phyloP scores from a whole-genome alignment of 163 green algal species.

The Scenedesmus sp. region DNA sequence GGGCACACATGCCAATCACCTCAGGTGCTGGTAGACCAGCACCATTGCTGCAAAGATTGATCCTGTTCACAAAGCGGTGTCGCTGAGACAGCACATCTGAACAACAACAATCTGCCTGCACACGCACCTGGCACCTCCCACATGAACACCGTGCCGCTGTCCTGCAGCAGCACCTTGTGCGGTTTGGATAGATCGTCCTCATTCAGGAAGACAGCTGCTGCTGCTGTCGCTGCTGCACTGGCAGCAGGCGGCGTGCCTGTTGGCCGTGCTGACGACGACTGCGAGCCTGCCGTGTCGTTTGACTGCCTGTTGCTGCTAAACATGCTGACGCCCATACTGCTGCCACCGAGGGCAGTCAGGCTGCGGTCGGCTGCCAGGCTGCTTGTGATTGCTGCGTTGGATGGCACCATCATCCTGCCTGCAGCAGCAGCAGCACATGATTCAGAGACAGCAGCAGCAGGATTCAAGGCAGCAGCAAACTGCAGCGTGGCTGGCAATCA shows the following conservation, averaged over 20 bases:
- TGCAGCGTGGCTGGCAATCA: neutral
- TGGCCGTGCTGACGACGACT: neutral
- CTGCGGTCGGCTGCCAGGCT: neutral
- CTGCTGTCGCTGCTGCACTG: neutral
- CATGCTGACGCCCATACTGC: neutral
- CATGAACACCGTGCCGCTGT: slow-evolving; percentile 76
- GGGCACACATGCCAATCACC: neutral
- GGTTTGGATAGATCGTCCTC: slow-evolving; percentile 66
- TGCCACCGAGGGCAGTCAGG: neutral
- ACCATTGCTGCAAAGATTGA: neutral
- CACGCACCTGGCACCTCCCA: slow-evolving; percentile 63
- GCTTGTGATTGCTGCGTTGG: neutral
- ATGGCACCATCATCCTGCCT: slow-evolving; percentile 21
- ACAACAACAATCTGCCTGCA: neutral
- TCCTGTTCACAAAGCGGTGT: neutral
- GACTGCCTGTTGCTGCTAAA: neutral
- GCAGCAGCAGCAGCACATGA: neutral
- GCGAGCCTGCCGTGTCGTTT: slow-evolving; percentile 2
- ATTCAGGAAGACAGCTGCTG: slow-evolving; percentile 53
- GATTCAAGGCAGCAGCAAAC: neutral
- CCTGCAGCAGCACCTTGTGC: slow-evolving; percentile 67
- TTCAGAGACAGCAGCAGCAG: neutral
- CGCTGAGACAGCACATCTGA: neutral
- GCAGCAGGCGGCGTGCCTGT: slow-evolving; percentile 9
- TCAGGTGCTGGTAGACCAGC: neutral